Base-by-base conservation (phyloP, 2,329 filamentous ascomycete species). In the Exophiala dermatitidis region DNA sequence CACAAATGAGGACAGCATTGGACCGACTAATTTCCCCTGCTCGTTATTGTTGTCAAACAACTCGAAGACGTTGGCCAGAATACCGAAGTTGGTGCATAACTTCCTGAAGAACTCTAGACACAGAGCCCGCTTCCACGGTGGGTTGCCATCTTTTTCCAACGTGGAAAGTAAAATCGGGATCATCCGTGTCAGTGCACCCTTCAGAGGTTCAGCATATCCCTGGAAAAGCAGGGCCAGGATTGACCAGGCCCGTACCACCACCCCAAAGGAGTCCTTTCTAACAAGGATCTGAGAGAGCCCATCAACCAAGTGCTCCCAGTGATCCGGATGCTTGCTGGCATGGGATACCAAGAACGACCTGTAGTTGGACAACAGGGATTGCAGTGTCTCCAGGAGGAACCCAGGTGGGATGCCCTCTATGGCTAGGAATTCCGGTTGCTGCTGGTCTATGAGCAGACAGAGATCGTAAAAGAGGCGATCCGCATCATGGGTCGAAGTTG, bases 71-170 rank as follows among this genome's bases (percentile, higher is more conserved):
- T 85, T 82, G 40, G 93, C 77, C 1, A 96, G 76, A 26, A 95
- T 76, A 7, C 79, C 78, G 34, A 89, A 82, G 55, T 97, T 90
- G 0, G 86, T 78, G 69, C 95, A 95, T 4, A 97, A 80, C 4
- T 86, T 85, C 52, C 88, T 81, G 63, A 96, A 88, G 0, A 96
- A 81, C 66, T 98, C 93, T 80, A 98, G 88, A 58, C 89, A 94
- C 4, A 97, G 71, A 0, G 88, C 84, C 53, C 91, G 79, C 68
- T 91, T 96, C 93, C 94, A 98, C 3, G 83, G 65, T 0, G 82
- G 77, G 1, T 85, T 83, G 9, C 75, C 74, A 59, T 97, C 93
- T 47, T 90, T 87, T 64, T 98, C 93, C 9, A 97, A 77, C 58
- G 95, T 79, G 59, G 94, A 86, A 2, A 88, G 94, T 41, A 97